These are phyloP conservation scores for Smittium mucronatum DNA, from an alignment of 371 early-diverging fungal genomes.

Conservation along the genomic window DNA sequence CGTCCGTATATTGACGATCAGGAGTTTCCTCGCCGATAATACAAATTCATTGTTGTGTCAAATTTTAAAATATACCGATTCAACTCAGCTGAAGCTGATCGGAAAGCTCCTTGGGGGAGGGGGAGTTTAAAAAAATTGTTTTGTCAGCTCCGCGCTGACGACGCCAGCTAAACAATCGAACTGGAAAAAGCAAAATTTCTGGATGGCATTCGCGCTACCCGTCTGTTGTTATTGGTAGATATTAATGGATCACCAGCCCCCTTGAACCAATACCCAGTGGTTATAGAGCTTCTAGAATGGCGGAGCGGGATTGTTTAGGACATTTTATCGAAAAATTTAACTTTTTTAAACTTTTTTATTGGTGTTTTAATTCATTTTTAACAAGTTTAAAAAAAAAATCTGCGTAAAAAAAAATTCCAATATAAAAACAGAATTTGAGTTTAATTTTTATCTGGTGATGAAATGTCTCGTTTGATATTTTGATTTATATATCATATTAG, in stretches of 20 bases:
- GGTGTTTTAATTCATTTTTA: no score
- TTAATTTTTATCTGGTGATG: no score
- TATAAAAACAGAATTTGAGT: no score
- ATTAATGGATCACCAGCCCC: neutral
- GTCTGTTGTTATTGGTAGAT: neutral
- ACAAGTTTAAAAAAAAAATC: no score
- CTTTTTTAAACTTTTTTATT: no score
- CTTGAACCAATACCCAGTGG: neutral
- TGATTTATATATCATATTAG: no score
- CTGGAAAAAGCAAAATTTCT: neutral
- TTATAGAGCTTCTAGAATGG: neutral
- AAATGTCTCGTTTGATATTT: no score
- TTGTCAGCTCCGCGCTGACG: no score
- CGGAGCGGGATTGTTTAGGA: neutral
- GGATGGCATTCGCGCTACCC: neutral
- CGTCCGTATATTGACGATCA: neutral
- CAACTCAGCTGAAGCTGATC: neutral
- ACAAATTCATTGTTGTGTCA: no score
- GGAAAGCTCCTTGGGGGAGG: neutral
- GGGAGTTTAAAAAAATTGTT: neutral
- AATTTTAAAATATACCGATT: neutral
- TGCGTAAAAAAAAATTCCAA: no score
- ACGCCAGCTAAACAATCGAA: no score
- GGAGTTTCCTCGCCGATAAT: neutral
- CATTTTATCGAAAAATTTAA: no score